Evolutionary conservation across 176 grass and related monocot genomes (phyloP).

Genomic region (Panicum miliaceum): DNA sequence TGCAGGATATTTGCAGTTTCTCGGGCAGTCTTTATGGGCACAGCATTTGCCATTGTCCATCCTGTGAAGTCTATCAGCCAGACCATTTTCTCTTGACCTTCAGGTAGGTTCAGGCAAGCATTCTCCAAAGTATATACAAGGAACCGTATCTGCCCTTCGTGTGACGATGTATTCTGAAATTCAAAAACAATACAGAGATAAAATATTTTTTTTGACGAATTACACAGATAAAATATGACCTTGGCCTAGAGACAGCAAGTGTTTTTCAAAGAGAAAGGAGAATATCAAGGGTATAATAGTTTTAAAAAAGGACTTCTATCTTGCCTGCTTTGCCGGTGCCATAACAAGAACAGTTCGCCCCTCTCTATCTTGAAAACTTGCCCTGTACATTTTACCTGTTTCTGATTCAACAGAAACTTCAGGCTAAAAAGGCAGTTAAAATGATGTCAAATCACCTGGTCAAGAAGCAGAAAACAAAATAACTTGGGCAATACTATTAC

Average conservation of each 20-base stretch:
- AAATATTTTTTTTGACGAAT: too few relatives aligned
- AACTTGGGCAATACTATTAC: neutral
- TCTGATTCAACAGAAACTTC: conserved; percentile 76
- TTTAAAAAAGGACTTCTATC: conserved; percentile 11
- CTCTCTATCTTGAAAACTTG: conserved; percentile 74
- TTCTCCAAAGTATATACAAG: conserved; percentile 84
- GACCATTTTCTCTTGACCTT: conserved; percentile 81
- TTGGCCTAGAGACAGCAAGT: neutral
- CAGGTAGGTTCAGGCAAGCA: conserved; percentile 67
- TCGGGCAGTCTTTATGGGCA: conserved; percentile 73
- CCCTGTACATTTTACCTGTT: conserved; percentile 84
- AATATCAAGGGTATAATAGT: neutral
- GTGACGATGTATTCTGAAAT: conserved; percentile 78
- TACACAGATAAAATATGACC: neutral
- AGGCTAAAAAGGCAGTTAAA: conserved; percentile 48
- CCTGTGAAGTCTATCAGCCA: conserved; percentile 93
- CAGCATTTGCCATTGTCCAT: conserved; percentile 73
- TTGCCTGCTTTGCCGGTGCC: conserved; percentile 75
- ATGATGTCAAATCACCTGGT: neutral
- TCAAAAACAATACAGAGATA: neutral
- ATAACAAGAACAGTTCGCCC: conserved; percentile 71
- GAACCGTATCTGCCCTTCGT: conserved; percentile 64
- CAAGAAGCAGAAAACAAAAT: neutral
- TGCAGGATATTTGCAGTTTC: conserved; percentile 67
- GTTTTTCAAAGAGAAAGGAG: neutral